Evolutionary conservation across 768 basidiomycete genomes (phyloP).

Genomic region (Chalciporus piperatus): DNA sequence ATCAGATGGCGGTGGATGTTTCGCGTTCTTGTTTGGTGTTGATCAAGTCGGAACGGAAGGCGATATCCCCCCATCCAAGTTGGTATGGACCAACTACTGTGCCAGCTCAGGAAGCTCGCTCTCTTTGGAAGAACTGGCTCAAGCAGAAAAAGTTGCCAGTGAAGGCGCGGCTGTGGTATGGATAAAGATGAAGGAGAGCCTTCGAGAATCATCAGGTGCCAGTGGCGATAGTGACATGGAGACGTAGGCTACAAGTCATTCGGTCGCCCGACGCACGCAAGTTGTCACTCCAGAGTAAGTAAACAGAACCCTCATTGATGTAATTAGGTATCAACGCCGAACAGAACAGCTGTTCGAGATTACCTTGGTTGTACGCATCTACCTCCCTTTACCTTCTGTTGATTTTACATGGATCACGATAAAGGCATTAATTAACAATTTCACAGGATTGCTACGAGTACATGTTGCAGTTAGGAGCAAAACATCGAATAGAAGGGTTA

Average conservation of each 20-base stretch:
- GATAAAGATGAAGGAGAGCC: constrained; percentile 42
- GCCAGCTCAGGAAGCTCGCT: constrained; percentile 26
- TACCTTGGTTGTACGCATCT: neutral
- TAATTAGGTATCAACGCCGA: neutral
- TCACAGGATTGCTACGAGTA: too few relatives aligned
- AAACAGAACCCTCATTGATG: neutral
- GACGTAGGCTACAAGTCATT: constrained; percentile 19
- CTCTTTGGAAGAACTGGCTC: constrained; percentile 39
- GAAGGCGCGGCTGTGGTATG: constrained; percentile 48
- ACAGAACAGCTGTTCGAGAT: neutral
- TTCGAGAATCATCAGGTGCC: constrained; percentile 22
- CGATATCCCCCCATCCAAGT: constrained; percentile 23
- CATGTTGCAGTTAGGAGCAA: too few relatives aligned
- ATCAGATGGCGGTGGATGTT: constrained; percentile 52
- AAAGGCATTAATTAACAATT: too few relatives aligned
- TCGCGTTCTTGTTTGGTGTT: constrained; percentile 59
- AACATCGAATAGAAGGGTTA: too few relatives aligned
- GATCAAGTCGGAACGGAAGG: neutral
- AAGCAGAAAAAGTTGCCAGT: constrained; percentile 50
- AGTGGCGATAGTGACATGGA: constrained; percentile 43
- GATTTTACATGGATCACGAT: too few relatives aligned
- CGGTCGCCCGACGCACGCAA: neutral
- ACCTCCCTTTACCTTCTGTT: too few relatives aligned
- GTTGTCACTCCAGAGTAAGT: neutral
- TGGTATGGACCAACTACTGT: constrained; percentile 26